Percentiles rank a stretch among this genome's conserved stretches.
Conservation (phyloP, 2,329 filamentous ascomycete genomes). For the Phyllosticta citriasiana region DNA sequence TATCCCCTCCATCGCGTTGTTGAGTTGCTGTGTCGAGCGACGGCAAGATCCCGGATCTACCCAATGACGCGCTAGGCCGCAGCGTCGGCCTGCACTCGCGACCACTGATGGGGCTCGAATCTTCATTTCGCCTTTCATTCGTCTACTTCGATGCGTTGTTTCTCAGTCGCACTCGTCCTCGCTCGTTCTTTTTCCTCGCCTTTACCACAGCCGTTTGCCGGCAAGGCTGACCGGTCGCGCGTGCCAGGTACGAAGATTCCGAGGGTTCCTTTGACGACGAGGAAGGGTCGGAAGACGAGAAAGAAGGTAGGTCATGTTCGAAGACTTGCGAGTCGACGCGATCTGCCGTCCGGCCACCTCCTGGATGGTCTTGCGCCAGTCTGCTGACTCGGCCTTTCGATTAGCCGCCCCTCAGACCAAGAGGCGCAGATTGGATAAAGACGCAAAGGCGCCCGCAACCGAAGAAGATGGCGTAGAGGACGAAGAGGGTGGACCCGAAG, state of each 20-base stretch:
- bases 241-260: slow-evolving; percentile 11
- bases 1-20: background rate
- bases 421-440: slow-evolving; percentile 20
- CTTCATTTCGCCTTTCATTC: background rate
- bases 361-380: background rate
- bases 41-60: background rate
- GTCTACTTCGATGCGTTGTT: background rate
- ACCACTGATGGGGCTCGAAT: background rate
- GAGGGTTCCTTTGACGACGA: slow-evolving; percentile 10
- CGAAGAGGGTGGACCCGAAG: slow-evolving; percentile 11
- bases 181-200: background rate
- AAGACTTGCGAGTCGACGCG: background rate
- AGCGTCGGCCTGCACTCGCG: background rate
- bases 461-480: slow-evolving; percentile 13
- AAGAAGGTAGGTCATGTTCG: slow-evolving; percentile 1
- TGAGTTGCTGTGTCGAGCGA: background rate
- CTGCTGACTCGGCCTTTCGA: background rate
- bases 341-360: background rate
- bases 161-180: background rate
- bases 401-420: slow-evolving; percentile 17
- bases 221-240: slow-evolving; percentile 5
- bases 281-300: slow-evolving; percentile 10
- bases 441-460: slow-evolving; percentile 13
- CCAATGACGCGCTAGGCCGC: background rate
- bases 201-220: background rate